Percentiles rank a stretch among this genome's conserved stretches.
Evolutionary conservation across 495 filamentous ascomycete genomes (phyloP).

Genomic region (Neohortaea acidophila): DNA sequence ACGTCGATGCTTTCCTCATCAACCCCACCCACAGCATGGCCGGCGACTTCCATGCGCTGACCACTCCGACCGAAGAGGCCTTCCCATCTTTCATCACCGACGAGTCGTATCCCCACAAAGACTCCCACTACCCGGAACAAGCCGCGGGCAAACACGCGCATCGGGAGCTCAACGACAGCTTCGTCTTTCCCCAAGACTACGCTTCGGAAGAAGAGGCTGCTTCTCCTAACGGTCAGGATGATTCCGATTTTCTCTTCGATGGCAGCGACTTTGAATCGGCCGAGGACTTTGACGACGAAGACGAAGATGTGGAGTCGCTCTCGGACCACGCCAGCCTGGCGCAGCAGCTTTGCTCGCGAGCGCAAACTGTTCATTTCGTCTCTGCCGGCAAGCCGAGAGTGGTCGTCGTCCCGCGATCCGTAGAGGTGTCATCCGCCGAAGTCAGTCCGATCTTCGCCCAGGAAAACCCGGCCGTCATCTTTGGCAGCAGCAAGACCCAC

Average conservation of each 20-base stretch:
- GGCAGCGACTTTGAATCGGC: constrained; percentile 2
- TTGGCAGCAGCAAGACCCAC: no score
- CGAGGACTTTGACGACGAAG: neutral
- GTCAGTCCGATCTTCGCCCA: no score
- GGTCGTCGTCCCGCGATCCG: constrained; percentile 10
- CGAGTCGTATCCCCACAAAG: no score
- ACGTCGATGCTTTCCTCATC: no score
- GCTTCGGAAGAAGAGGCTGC: constrained; percentile 17
- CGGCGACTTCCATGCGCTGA: constrained; percentile 3
- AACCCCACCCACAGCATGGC: constrained; percentile 8
- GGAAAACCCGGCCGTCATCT: no score
- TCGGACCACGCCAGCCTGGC: constrained; percentile 6
- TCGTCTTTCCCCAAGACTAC: constrained; percentile 10
- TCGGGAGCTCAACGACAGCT: constrained; percentile 10
- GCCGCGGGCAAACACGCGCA: no score
- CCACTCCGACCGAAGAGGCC: no score
- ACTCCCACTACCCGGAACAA: no score
- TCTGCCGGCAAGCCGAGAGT: constrained; percentile 14
- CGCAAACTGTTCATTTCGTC: constrained; percentile 11
- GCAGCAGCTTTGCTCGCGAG: constrained; percentile 12
- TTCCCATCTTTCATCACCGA: no score
- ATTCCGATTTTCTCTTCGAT: constrained; percentile 3
- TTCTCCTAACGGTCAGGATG: constrained; percentile 11
- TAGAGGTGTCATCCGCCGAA: constrained; percentile 3
- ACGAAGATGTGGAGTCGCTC: no score